Evolutionary conservation across 2,329 filamentous ascomycete genomes (phyloP), one percentile per base, ranked within the genome.

Genomic region (Ceratocystis eucalypticola): DNA sequence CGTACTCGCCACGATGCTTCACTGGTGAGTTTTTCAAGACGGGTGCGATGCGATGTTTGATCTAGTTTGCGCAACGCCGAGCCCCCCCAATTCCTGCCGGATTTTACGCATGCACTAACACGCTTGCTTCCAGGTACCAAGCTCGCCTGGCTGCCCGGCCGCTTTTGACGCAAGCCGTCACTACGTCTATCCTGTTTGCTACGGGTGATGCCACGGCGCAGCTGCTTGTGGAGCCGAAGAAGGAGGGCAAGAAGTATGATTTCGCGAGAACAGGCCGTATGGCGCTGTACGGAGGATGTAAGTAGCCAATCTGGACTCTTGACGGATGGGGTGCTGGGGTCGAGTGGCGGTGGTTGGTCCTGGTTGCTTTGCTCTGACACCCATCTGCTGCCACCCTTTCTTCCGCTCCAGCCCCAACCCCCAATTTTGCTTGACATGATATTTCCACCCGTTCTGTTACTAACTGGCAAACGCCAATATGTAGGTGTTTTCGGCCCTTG

Each of bases 141-240:
- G 81, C 84, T 73, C 88, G 85, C 76, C 81, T 96, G 74, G 87
- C 88, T 71, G 83, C 85, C 72, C 84, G 89, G 73, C 93, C 93
- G 68, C 80, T 97, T 71, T 84, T 96, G 73, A 97, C 93, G 10
- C 91, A 96, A 80, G 89, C 88, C 74, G 79, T 96, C 72, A 96
- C 91, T 66, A 96, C 93, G 48, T 88, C 90, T 62, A 83, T 97
- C 68, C 86, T 99, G 69, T 99, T 97, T 75, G 92, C 88, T 67
- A 89, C 91, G 15, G 94, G 94, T 72, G 94, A 99, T 78, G 81
- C 88, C 68, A 86, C 95, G 70, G 91, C 94, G 46, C 94, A 99
- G 77, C 93, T 97, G 77, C 80, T 85, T 45, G 89, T 99, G 68
- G 93, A 97, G 78, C 87, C 85, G 75, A 86, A 82, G 72, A 92